Percentiles rank a stretch among this genome's conserved stretches.
Conservation (phyloP, 108 stramenopile species). For the Cyclotella distinguenda region DNA sequence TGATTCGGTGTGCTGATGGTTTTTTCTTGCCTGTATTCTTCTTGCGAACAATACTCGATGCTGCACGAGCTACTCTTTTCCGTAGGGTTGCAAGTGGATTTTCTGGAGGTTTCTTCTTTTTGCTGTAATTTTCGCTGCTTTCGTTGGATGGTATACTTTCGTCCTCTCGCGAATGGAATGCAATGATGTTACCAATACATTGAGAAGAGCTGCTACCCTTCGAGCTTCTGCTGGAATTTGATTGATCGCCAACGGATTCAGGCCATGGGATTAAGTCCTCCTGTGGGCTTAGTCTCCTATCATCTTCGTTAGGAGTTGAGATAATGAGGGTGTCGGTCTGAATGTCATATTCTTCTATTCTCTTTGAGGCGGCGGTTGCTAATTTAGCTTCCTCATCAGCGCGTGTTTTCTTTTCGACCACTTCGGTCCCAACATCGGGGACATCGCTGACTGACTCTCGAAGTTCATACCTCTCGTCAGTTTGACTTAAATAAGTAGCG, state of each 20-base stretch:
- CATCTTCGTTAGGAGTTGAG: no score
- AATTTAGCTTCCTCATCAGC: background rate
- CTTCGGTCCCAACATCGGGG: background rate
- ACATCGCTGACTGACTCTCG: background rate
- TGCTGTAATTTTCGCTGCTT: background rate
- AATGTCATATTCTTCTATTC: background rate
- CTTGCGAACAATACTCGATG: background rate
- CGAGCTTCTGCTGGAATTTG: background rate
- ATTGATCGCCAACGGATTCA: background rate
- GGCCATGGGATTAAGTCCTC: no score
- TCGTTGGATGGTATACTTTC: slow-evolving; percentile 17
- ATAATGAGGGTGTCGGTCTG: background rate
- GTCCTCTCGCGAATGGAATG: slow-evolving; percentile 6
- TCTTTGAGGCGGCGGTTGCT: background rate
- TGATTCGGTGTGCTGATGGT: background rate
- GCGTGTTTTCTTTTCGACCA: background rate
- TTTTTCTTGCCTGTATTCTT: background rate
- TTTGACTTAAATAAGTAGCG: background rate
- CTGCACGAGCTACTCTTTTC: slow-evolving; percentile 5
- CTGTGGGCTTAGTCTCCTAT: background rate
- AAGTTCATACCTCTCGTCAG: background rate
- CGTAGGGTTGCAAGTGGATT: slow-evolving; percentile 1
- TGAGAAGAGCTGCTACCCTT: background rate
- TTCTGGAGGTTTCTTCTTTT: background rate
- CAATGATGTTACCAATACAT: background rate